phyloP scores from a whole-genome alignment of 2,329 filamentous ascomycete species.

The Nakataea oryzae region DNA sequence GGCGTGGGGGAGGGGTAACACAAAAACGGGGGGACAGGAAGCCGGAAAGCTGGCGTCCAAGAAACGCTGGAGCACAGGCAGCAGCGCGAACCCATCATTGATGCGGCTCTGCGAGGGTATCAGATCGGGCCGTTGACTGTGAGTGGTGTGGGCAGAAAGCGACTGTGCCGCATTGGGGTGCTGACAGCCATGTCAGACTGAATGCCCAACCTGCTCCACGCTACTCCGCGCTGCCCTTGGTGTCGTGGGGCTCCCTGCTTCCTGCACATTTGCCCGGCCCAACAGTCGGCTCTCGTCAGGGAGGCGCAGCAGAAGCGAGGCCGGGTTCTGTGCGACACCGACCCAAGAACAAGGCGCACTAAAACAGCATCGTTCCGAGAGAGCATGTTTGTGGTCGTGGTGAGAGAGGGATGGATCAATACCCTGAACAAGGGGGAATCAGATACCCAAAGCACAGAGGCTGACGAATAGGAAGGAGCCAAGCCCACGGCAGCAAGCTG shows the following conservation, averaged over 20 bases:
- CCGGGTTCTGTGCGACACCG: background rate
- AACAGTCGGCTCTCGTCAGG: too few species aligned
- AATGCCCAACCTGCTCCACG: too few species aligned
- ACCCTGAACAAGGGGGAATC: too few species aligned
- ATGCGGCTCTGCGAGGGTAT: background rate
- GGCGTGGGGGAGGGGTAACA: too few species aligned
- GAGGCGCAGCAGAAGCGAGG: background rate
- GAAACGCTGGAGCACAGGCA: background rate
- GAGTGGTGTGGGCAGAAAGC: too few species aligned
- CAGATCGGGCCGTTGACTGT: background rate
- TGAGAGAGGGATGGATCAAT: background rate
- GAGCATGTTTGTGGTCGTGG: background rate
- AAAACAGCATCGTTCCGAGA: background rate
- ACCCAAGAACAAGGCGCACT: background rate
- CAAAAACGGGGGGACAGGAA: background rate
- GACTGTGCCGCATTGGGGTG: background rate
- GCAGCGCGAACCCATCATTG: background rate
- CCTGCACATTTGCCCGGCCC: background rate
- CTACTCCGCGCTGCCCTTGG: too few species aligned
- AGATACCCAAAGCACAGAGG: too few species aligned
- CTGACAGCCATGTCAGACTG: background rate
- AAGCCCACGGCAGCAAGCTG: too few species aligned
- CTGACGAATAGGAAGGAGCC: too few species aligned
- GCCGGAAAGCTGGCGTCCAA: background rate
- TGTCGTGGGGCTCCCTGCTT: background rate